Evolutionary conservation across 106 monocot genomes (phyloP).

Genomic region (Apostasia shenzhenica): DNA sequence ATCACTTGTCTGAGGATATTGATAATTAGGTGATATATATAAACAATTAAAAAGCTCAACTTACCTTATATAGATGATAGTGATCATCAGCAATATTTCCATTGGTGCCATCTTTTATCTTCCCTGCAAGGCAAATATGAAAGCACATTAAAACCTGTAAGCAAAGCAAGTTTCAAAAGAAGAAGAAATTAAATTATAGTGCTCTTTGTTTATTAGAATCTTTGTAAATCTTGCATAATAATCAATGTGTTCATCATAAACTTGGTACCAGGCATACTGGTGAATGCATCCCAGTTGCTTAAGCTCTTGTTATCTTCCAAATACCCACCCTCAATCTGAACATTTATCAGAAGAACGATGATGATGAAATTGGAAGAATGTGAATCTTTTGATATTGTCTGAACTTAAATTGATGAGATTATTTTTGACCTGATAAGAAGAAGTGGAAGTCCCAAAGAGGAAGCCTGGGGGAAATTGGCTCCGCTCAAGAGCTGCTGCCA

Average conservation of each 20-base stretch:
- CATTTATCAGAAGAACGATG: no score
- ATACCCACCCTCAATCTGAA: conserved; percentile 41
- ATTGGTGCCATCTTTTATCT: conserved; percentile 26
- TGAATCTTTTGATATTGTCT: no score
- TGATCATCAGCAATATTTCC: conserved; percentile 24
- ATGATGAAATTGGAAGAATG: neutral
- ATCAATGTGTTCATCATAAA: neutral
- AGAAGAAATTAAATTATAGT: neutral
- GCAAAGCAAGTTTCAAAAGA: neutral
- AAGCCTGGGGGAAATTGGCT: no score
- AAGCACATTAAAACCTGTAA: neutral
- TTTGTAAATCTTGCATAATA: neutral
- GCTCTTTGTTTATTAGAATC: neutral
- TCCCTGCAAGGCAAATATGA: conserved; percentile 14
- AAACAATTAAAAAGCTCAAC: neutral
- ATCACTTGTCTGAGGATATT: neutral
- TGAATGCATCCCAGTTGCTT: conserved; percentile 48
- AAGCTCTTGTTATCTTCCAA: conserved; percentile 28
- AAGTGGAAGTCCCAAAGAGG: no score
- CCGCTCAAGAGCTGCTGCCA: no score
- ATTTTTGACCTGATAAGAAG: neutral
- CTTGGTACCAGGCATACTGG: conserved; percentile 13
- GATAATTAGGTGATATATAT: neutral
- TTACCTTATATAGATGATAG: conserved; percentile 16
- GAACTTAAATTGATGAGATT: no score